Conservation (phyloP, 805 yeast species). For the Wickerhamomyces xylosicus region DNA sequence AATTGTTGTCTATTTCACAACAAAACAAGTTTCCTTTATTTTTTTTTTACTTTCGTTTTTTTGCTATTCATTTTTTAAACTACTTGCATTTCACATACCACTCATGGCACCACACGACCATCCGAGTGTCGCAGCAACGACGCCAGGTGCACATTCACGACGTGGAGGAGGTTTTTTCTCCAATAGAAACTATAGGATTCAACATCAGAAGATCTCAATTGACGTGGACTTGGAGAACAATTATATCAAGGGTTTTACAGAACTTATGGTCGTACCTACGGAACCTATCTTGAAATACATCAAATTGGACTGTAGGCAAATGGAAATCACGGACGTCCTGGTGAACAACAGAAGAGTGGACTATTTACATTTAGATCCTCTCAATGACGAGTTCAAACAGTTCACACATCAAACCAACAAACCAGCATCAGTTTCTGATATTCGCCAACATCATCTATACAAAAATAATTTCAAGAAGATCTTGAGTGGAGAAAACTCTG, state of each 20-base stretch:
- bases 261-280: slow-evolving; percentile 69
- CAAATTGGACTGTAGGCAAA: slow-evolving; percentile 72
- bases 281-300: slow-evolving; percentile 46
- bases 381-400: slow-evolving; percentile 28
- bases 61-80: no score
- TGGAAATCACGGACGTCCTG: slow-evolving; percentile 49
- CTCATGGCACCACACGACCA: slow-evolving; percentile 13
- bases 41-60: no score
- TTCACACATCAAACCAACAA: slow-evolving; percentile 17
- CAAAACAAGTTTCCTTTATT: neutral
- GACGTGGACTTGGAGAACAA: slow-evolving; percentile 69
- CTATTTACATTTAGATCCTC: slow-evolving; percentile 45
- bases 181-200: slow-evolving; percentile 44
- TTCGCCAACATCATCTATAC: slow-evolving; percentile 51
- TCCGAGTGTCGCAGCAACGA: slow-evolving; percentile 10
- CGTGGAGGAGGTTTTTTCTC: slow-evolving; percentile 1
- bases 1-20: neutral
- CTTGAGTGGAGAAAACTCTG: slow-evolving; percentile 44
- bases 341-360: slow-evolving; percentile 53
- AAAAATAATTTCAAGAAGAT: slow-evolving; percentile 42
- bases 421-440: slow-evolving; percentile 4
- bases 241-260: slow-evolving; percentile 63
- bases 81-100: neutral
- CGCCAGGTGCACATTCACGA: slow-evolving; percentile 9
- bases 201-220: slow-evolving; percentile 74